phyloP scores from a whole-genome alignment of 805 yeast species.

The Metschnikowia matae region DNA sequence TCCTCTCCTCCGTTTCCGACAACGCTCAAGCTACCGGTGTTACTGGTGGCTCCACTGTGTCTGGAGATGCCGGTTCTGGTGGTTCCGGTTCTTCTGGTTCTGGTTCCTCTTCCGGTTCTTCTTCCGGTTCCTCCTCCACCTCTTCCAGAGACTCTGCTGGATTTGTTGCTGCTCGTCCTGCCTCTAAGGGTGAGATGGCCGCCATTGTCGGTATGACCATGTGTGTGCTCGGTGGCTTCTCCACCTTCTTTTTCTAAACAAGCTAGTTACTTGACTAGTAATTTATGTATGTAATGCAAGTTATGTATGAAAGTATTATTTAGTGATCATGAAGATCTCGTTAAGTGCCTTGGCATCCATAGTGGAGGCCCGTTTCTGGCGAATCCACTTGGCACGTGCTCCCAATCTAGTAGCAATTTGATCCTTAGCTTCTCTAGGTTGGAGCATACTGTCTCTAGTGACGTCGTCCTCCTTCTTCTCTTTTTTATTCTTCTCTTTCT shows the following conservation, averaged over 20 bases:
- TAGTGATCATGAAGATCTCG: conserved; percentile 86
- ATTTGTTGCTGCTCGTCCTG: conserved; percentile 20
- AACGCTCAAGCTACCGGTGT: conserved; percentile 15
- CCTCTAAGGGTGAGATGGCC: conserved; percentile 29
- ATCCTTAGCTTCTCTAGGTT: conserved; percentile 16
- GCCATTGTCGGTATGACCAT: conserved; percentile 34
- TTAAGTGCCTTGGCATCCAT: conserved; percentile 84
- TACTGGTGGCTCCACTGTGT: conserved; percentile 8
- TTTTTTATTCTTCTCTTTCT: conserved; percentile 20
- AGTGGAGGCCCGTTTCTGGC: conserved; percentile 86
- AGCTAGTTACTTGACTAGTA: not conserved
- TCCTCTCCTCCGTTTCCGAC: conserved; percentile 16
- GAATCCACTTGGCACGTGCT: conserved; percentile 82
- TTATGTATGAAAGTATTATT: conserved; percentile 18
- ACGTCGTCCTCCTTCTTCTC: conserved; percentile 28
- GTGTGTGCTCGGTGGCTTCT: conserved; percentile 43
- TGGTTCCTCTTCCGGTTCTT: conserved; percentile 19
- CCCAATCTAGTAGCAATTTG: conserved; percentile 40
- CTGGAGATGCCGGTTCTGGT: conserved; percentile 21
- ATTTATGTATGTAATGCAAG: conserved; percentile 3
- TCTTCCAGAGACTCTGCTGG: conserved; percentile 19
- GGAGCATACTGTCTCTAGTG: conserved; percentile 24
- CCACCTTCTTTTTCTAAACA: conserved; percentile 28
- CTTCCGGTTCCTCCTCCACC: conserved; percentile 22
- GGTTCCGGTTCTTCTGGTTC: conserved; percentile 18